These are phyloP conservation scores for Zhuliangozyma blackwelliae DNA, from an alignment of 1,139 yeast genomes.

Conservation along the genomic window DNA sequence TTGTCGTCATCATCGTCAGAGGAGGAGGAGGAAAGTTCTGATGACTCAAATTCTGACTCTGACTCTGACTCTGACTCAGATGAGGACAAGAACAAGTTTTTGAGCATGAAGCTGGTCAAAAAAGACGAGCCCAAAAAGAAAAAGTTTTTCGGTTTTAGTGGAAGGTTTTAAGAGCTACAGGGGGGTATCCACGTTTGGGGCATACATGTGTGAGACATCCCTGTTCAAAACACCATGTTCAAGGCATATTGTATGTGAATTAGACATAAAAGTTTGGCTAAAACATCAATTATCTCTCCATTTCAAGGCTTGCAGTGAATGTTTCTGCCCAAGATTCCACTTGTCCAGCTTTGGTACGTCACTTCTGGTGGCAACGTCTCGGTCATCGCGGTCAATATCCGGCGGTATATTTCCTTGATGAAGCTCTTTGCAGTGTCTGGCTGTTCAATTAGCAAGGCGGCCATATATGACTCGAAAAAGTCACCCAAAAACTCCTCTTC, in stretches of 20 bases:
- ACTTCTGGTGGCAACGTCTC: conserved; percentile 14
- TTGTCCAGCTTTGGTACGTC: conserved; percentile 14
- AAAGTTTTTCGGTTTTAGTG: background rate
- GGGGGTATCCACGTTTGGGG: too few relatives aligned
- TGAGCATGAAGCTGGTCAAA: conserved; percentile 6
- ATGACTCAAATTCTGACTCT: too few relatives aligned
- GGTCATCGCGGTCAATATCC: conserved; percentile 20
- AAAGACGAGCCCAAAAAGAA: conserved; percentile 7
- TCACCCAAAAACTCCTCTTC: conserved; percentile 46
- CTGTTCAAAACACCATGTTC: too few relatives aligned
- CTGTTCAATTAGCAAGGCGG: conserved; percentile 39
- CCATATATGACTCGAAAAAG: conserved; percentile 42
- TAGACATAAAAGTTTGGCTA: too few relatives aligned
- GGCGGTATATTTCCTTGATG: conserved; percentile 30
- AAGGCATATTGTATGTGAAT: too few relatives aligned
- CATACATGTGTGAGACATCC: too few relatives aligned
- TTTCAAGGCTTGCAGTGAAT: conserved; percentile 7
- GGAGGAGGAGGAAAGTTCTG: background rate
- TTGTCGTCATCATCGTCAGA: background rate
- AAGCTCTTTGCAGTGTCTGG: conserved; percentile 35
- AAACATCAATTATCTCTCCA: too few relatives aligned
- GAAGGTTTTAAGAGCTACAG: background rate
- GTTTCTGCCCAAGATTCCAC: conserved; percentile 13
- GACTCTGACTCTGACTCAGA: conserved; percentile 3
- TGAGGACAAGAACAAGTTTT: conserved; percentile 32